Conservation (phyloP, 805 yeast species). For the Myxozyma neotropica region DNA sequence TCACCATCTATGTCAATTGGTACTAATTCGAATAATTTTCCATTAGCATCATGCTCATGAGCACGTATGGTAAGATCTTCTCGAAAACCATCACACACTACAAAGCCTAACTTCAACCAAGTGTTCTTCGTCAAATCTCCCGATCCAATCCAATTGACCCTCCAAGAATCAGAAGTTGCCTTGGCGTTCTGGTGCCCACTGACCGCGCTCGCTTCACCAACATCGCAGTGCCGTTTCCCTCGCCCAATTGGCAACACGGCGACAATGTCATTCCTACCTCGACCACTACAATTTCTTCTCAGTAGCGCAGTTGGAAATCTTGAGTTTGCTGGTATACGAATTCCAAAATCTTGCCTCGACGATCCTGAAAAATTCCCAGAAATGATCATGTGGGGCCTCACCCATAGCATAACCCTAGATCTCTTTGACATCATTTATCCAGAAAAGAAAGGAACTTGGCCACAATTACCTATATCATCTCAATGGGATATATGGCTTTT, state of each 20-base stretch:
- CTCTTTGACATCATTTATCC: conserved; percentile 30
- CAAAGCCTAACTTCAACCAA: not conserved
- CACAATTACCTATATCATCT: conserved; percentile 20
- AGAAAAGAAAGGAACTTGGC: not conserved
- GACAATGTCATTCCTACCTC: not conserved
- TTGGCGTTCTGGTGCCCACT: conserved; percentile 46
- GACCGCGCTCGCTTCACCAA: conserved; percentile 33
- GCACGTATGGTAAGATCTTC: conserved; percentile 39
- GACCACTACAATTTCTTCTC: not conserved
- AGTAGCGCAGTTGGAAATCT: conserved; percentile 7
- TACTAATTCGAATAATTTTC: not conserved
- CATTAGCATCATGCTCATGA: conserved; percentile 40
- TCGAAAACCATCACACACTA: not conserved
- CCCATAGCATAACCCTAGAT: conserved; percentile 43
- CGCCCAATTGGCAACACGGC: conserved; percentile 34
- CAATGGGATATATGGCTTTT: conserved; percentile 17
- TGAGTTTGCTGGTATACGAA: conserved; percentile 13
- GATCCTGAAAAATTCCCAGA: not conserved
- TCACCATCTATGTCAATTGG: not conserved
- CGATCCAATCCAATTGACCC: conserved; percentile 31
- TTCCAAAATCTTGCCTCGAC: not conserved
- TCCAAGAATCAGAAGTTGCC: conserved; percentile 45
- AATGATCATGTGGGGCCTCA: conserved; percentile 45
- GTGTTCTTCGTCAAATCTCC: conserved; percentile 40
- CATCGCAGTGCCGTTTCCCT: conserved; percentile 26